Evolutionary conservation across 2,329 filamentous ascomycete genomes (phyloP).

Genomic region (Fusarium oligoseptatum): DNA sequence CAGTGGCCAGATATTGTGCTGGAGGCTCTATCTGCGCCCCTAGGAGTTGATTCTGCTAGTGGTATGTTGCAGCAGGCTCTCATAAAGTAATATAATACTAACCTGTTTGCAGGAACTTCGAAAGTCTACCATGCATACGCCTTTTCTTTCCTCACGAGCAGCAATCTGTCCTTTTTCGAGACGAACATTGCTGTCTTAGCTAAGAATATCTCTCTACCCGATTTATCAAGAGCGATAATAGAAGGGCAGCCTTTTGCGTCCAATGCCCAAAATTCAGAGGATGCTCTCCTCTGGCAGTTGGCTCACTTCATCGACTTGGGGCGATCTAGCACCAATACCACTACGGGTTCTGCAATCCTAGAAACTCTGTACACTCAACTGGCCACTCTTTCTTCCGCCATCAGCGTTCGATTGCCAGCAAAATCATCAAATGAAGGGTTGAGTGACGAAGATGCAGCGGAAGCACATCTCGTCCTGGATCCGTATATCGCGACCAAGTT

Average conservation of each 20-base stretch:
- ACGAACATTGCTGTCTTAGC: constrained; percentile 54
- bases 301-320: constrained; percentile 75
- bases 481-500: constrained; percentile 76
- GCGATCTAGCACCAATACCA: constrained; percentile 52
- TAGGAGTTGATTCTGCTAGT: constrained; percentile 34
- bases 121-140: constrained; percentile 43
- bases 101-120: constrained; percentile 15
- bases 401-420: constrained; percentile 59
- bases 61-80: constrained; percentile 29
- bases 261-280: constrained; percentile 47
- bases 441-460: constrained; percentile 28
- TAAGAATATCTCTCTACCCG: constrained; percentile 53
- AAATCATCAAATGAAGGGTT: constrained; percentile 22
- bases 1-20: constrained; percentile 43
- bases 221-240: constrained; percentile 59
- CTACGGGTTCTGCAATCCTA: constrained; percentile 59
- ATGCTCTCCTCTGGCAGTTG: constrained; percentile 72
- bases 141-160: constrained; percentile 42
- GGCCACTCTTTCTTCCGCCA: constrained; percentile 64
- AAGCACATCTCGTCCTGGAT: constrained; percentile 53
- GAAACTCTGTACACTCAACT: constrained; percentile 67
- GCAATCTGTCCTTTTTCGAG: constrained; percentile 58
- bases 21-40: constrained; percentile 48
- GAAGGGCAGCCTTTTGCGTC: constrained; percentile 49
- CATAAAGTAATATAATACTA: neutral